Percentiles rank a stretch among this genome's conserved stretches.
Conservation (phyloP, 306 rosid species). For the Pterocarpus macrocarpus region DNA sequence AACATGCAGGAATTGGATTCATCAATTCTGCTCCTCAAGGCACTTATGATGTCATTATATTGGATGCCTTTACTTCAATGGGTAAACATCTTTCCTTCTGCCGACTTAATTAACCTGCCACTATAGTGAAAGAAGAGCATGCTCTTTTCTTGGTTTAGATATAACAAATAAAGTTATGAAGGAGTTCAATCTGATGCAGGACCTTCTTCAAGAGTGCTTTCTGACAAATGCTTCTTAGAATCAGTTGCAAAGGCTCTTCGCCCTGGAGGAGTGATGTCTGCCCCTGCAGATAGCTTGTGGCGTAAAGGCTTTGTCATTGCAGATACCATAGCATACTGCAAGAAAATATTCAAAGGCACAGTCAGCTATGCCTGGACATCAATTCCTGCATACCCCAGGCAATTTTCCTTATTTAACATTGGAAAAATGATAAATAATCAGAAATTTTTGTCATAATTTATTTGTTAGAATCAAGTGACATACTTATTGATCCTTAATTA, state of each 20-base stretch:
- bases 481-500: too few relatives aligned
- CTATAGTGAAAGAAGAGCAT: constrained; percentile 6
- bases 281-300: constrained; percentile 53
- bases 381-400: constrained; percentile 51
- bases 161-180: neutral
- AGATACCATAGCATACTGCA: constrained; percentile 49
- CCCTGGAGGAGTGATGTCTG: constrained; percentile 48
- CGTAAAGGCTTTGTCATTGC: constrained; percentile 43
- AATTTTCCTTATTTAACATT: neutral
- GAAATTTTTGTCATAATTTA: too few relatives aligned
- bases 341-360: constrained; percentile 50
- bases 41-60: constrained; percentile 57
- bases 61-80: constrained; percentile 56
- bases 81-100: constrained; percentile 35
- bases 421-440: neutral
- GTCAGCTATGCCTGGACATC: constrained; percentile 49
- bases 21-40: constrained; percentile 49
- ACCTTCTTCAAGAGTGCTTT: constrained; percentile 39
- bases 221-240: constrained; percentile 33
- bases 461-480: too few relatives aligned
- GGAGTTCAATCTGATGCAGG: constrained; percentile 36
- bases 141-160: neutral
- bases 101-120: neutral
- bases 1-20: constrained; percentile 50
- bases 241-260: constrained; percentile 48